Conservation (phyloP, 2,329 filamentous ascomycete genomes). For the Xylariaceae sp. region DNA sequence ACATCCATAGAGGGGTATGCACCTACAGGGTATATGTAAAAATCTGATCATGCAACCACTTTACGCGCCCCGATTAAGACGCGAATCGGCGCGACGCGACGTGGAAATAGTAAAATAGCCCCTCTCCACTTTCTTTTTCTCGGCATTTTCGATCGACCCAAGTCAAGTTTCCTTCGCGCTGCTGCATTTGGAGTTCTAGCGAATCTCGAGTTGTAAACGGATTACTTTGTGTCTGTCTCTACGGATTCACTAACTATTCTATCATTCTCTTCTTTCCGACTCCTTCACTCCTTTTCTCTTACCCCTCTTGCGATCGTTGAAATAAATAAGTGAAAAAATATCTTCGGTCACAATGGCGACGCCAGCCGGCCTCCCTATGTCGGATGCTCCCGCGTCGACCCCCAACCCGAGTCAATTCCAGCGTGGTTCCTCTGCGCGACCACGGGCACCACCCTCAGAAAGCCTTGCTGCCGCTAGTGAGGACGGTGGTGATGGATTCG, state of each 20-base stretch:
- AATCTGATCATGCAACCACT: constrained; percentile 19
- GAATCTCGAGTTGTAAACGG: constrained; percentile 3
- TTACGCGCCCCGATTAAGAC: constrained; percentile 17
- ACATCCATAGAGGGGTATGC: not conserved
- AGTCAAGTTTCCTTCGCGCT: not conserved
- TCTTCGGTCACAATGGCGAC: constrained; percentile 39
- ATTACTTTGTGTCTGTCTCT: not conserved
- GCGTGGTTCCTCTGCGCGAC: constrained; percentile 50
- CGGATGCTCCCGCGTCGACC: constrained; percentile 45
- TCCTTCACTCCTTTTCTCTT: not conserved
- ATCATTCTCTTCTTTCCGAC: not conserved
- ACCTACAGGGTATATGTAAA: not conserved
- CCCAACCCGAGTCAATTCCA: constrained; percentile 40
- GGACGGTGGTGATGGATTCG: constrained; percentile 57
- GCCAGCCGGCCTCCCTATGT: constrained; percentile 52
- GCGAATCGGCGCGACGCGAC: constrained; percentile 20
- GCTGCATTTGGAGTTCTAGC: not conserved
- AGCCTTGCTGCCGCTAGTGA: constrained; percentile 56
- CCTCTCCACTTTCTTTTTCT: constrained; percentile 15
- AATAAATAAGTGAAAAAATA: not conserved
- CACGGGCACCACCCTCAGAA: constrained; percentile 58
- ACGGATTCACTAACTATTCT: not conserved
- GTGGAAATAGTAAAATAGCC: constrained; percentile 7
- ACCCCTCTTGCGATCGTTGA: no score
- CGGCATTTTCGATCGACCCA: not conserved